phyloP scores from a whole-genome alignment of 1,139 yeast genomes.

The Geotrichum bryndzae region DNA sequence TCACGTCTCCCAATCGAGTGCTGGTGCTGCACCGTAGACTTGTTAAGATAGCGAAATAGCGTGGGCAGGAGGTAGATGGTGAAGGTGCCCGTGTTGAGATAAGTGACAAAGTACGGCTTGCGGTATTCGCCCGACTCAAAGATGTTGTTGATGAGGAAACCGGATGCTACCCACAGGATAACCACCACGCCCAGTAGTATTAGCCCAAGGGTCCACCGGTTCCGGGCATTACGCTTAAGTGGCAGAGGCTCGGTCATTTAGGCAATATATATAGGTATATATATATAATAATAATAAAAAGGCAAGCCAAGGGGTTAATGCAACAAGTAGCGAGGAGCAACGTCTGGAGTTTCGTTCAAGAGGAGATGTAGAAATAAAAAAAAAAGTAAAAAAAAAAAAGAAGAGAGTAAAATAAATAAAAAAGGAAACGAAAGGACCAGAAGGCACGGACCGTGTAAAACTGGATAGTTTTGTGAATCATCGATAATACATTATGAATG shows the following conservation, averaged over 20 bases:
- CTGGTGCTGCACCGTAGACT: background rate
- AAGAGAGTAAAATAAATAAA: background rate
- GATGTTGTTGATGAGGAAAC: conserved; percentile 40
- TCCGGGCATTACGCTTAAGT: background rate
- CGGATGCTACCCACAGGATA: conserved; percentile 80
- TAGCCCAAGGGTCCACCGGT: conserved; percentile 67
- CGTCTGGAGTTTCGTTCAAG: no score
- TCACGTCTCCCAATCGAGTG: background rate
- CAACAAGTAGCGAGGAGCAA: no score
- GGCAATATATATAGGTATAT: background rate
- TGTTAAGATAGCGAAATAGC: conserved; percentile 15
- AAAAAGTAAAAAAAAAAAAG: background rate
- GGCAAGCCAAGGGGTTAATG: no score
- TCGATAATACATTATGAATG: background rate
- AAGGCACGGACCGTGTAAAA: background rate
- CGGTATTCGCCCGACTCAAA: conserved; percentile 65
- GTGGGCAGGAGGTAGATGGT: conserved; percentile 65
- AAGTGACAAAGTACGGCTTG: conserved; percentile 92
- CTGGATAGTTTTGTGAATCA: background rate
- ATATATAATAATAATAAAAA: background rate
- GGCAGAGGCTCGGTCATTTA: background rate
- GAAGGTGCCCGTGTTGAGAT: conserved; percentile 82
- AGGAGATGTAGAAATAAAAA: no score
- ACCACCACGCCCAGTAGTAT: conserved; percentile 68
- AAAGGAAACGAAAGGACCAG: background rate